Conservation (phyloP, 352 stramenopile species). For the Globisporangium cylindrosporum region DNA sequence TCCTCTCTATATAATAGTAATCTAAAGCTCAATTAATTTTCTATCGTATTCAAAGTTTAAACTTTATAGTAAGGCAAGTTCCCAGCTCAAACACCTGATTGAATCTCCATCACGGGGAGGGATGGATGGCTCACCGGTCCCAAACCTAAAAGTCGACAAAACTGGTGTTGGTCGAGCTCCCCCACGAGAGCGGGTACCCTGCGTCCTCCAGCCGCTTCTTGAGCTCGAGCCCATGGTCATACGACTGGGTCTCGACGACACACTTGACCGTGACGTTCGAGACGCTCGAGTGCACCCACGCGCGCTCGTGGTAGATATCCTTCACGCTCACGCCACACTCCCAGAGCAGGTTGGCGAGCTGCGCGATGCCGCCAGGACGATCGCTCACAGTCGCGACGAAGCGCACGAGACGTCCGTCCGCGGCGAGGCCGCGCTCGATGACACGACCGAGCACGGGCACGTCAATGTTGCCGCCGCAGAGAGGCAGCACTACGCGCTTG, state of each 20-base stretch:
- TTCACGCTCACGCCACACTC: conserved; percentile 92
- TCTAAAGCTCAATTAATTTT: neutral
- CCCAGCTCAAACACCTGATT: too few species aligned
- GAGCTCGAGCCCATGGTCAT: conserved; percentile 89
- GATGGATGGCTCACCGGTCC: neutral
- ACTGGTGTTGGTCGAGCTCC: conserved; percentile 28
- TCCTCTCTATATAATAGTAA: neutral
- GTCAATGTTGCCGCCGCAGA: conserved; percentile 98
- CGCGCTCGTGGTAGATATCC: conserved; percentile 97
- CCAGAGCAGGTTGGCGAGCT: conserved; percentile 89
- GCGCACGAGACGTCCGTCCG: conserved; percentile 94
- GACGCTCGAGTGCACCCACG: conserved; percentile 94
- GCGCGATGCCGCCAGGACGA: conserved; percentile 91
- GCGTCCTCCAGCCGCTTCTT: conserved; percentile 80
- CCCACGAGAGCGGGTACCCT: conserved; percentile 90
- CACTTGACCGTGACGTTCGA: conserved; percentile 96
- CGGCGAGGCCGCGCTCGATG: conserved; percentile 96
- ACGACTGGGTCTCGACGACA: conserved; percentile 94
- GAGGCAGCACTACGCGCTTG: conserved; percentile 94
- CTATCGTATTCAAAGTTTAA: neutral
- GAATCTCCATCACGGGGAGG: neutral
- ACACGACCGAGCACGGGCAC: conserved; percentile 94
- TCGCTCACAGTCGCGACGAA: conserved; percentile 97
- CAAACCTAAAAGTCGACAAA: conserved; percentile 23
- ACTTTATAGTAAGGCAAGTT: neutral